Conservation (phyloP, 345 rosid genomes). For the Passiflora organensis region DNA sequence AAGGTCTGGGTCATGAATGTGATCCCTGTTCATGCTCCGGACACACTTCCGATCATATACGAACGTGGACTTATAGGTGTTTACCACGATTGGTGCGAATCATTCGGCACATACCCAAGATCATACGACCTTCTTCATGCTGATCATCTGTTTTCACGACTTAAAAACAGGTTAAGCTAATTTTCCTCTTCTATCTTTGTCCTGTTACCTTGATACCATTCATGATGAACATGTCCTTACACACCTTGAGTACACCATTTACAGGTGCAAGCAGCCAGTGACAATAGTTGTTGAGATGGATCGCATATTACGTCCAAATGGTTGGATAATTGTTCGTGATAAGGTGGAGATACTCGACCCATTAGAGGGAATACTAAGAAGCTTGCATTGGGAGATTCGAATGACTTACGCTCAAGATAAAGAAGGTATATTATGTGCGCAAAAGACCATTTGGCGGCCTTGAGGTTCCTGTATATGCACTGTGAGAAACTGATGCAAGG, state of each 20-base stretch:
- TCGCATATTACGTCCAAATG: slow-evolving; percentile 70
- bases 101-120: slow-evolving; percentile 89
- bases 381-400: slow-evolving; percentile 88
- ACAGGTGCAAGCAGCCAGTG: slow-evolving; percentile 80
- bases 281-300: slow-evolving; percentile 89
- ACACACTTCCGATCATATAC: slow-evolving; percentile 78
- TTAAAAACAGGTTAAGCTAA: slow-evolving; percentile 63
- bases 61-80: slow-evolving; percentile 77
- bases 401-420: slow-evolving; percentile 74
- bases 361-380: slow-evolving; percentile 61
- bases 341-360: slow-evolving; percentile 76
- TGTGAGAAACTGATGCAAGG: slow-evolving; percentile 2
- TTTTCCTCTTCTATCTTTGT: not conserved
- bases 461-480: slow-evolving; percentile 18
- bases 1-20: slow-evolving; percentile 93
- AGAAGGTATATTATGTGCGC: slow-evolving; percentile 82
- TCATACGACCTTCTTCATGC: slow-evolving; percentile 92
- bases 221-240: not conserved
- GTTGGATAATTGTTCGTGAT: slow-evolving; percentile 84
- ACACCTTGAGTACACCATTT: not conserved
- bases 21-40: slow-evolving; percentile 84
- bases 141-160: slow-evolving; percentile 92
- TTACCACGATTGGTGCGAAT: slow-evolving; percentile 96
- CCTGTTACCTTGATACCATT: not conserved
- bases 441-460: slow-evolving; percentile 83